Evolutionary conservation across 2,329 filamentous ascomycete species (phyloP).

Genomic region (Sporothrix inflata): DNA sequence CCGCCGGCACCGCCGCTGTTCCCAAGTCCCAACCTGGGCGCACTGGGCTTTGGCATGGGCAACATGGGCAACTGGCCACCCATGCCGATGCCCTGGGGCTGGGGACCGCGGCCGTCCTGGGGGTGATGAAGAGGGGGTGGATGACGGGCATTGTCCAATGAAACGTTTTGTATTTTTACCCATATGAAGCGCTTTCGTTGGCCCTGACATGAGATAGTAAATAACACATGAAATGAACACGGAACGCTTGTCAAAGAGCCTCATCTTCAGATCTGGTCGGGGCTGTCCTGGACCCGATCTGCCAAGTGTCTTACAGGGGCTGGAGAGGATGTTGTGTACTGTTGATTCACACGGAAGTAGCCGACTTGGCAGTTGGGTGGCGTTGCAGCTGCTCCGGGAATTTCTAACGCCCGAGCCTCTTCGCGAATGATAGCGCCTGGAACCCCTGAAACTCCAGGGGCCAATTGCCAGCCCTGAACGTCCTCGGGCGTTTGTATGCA

Average conservation of each 20-base stretch:
- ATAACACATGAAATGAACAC: too few species aligned
- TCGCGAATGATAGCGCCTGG: background rate
- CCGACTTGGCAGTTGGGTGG: background rate
- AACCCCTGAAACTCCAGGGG: background rate
- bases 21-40: background rate
- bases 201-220: too few species aligned
- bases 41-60: background rate
- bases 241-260: too few species aligned
- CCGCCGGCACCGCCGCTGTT: background rate
- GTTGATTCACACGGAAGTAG: background rate
- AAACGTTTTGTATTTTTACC: too few species aligned
- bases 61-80: constrained; percentile 15
- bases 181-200: too few species aligned
- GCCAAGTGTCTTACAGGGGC: background rate
- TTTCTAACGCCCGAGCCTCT: background rate
- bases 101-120: background rate
- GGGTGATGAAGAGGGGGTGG: background rate
- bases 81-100: constrained; percentile 1
- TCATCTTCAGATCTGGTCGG: background rate
- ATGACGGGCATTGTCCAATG: too few species aligned
- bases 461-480: background rate
- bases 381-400: background rate
- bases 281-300: background rate
- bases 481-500: background rate
- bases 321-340: too few species aligned